Evolutionary conservation across 805 yeast species (phyloP).

Genomic region (Blastobotrys peoriensis): DNA sequence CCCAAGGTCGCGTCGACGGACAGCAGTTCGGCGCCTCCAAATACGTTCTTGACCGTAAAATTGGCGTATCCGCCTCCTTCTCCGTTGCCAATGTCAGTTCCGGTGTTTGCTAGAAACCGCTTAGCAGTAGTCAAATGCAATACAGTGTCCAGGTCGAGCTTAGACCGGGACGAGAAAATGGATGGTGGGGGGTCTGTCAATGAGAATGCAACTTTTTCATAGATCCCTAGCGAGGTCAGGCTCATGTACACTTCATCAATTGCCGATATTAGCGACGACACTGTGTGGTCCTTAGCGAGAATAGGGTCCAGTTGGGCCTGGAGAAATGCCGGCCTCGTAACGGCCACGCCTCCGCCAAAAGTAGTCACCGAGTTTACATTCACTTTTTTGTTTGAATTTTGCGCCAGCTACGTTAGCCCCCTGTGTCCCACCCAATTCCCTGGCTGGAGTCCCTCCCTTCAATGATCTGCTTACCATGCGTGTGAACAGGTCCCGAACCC

Average conservation of each 20-base stretch:
- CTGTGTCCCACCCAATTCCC: no score
- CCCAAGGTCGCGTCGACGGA: slow-evolving; percentile 53
- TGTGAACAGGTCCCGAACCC: slow-evolving; percentile 14
- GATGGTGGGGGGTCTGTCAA: slow-evolving; percentile 19
- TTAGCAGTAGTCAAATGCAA: slow-evolving; percentile 35
- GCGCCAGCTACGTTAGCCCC: slow-evolving; percentile 9
- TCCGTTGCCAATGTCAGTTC: slow-evolving; percentile 93
- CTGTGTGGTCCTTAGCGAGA: slow-evolving; percentile 19
- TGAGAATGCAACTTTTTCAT: slow-evolving; percentile 20
- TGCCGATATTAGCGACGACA: slow-evolving; percentile 21
- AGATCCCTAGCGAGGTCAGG: slow-evolving; percentile 27
- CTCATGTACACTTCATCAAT: slow-evolving; percentile 27
- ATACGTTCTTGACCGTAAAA: slow-evolving; percentile 54
- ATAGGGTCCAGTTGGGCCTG: slow-evolving; percentile 29
- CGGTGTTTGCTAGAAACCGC: slow-evolving; percentile 76
- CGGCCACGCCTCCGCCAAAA: slow-evolving; percentile 30
- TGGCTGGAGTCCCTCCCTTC: no score
- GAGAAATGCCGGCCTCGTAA: slow-evolving; percentile 25
- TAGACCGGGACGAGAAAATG: slow-evolving; percentile 10
- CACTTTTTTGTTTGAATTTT: slow-evolving; percentile 26
- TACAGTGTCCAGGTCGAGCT: slow-evolving; percentile 19
- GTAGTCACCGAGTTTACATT: slow-evolving; percentile 24
- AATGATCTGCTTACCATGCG: slow-evolving; percentile 13
- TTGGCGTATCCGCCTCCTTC: slow-evolving; percentile 93
- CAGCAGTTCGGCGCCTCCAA: slow-evolving; percentile 65